A percentile compares a stretch with the other conserved stretches of the same genome.
Conservation (phyloP, 805 yeast genomes). For the Alloascoidea hylecoeti region DNA sequence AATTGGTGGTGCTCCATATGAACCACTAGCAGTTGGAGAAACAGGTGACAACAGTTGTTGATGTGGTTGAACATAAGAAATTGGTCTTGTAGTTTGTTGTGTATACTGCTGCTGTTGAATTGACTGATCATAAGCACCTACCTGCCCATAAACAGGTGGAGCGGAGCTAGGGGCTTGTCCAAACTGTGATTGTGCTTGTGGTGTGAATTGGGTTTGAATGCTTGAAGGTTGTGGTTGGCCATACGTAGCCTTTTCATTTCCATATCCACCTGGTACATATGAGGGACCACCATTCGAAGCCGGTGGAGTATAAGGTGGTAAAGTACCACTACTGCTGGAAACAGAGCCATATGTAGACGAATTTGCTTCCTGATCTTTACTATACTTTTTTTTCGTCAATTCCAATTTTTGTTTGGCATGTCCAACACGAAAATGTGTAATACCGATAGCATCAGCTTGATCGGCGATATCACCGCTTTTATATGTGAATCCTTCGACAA, state of each 20-base stretch:
- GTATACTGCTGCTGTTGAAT: conserved; percentile 12
- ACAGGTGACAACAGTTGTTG: conserved; percentile 3
- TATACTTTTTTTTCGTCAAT: conserved; percentile 66
- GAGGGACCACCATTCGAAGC: conserved; percentile 16
- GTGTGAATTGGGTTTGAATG: conserved; percentile 9
- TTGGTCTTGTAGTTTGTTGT: conserved; percentile 8
- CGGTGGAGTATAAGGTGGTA: conserved; percentile 14
- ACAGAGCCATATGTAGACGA: conserved; percentile 22
- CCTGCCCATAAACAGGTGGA: conserved; percentile 11
- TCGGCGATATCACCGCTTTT: conserved; percentile 91
- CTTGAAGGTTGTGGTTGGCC: conserved; percentile 17
- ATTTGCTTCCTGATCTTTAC: conserved; percentile 16
- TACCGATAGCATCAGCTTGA: conserved; percentile 75
- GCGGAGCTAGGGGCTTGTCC: conserved; percentile 6
- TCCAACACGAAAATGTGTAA: conserved; percentile 82
- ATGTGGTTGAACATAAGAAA: conserved; percentile 5
- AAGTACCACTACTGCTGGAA: conserved; percentile 15
- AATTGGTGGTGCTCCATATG: conserved; percentile 8
- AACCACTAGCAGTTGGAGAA: conserved; percentile 3
- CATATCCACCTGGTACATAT: conserved; percentile 18
- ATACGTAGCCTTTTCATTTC: conserved; percentile 14
- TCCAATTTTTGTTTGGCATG: conserved; percentile 79
- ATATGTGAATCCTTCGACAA: conserved; percentile 59
- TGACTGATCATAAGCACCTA: conserved; percentile 10
- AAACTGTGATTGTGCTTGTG: conserved; percentile 3